phyloP scores from a whole-genome alignment of 129 eudicot species.

The Arctium lappa region DNA sequence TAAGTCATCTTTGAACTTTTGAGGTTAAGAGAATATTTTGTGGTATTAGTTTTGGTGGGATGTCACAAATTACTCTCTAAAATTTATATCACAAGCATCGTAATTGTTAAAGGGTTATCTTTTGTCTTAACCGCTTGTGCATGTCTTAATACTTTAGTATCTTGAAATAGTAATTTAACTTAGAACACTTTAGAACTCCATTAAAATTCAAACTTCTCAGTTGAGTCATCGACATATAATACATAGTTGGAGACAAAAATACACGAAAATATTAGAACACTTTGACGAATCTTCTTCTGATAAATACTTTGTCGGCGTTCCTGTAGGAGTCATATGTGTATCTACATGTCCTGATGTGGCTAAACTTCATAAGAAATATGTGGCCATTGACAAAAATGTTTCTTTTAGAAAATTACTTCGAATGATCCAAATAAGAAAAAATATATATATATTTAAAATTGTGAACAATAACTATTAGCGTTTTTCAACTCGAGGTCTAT shows the following conservation, averaged over 20 bases:
- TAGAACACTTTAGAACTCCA: too few relatives aligned
- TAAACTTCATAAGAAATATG: not conserved
- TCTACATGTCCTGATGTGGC: not conserved
- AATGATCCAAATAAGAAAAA: not conserved
- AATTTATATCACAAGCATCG: not conserved
- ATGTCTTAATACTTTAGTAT: too few relatives aligned
- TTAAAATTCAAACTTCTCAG: too few relatives aligned
- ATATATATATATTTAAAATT: not conserved
- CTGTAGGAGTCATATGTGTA: not conserved
- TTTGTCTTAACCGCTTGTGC: too few relatives aligned
- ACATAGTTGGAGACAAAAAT: too few relatives aligned
- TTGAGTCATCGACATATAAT: too few relatives aligned
- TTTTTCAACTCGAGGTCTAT: not conserved
- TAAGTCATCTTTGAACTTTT: too few relatives aligned
- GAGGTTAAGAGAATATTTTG: not conserved
- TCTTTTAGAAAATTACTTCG: not conserved
- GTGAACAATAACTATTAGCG: not conserved
- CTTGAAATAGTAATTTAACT: too few relatives aligned
- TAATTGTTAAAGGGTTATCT: not conserved
- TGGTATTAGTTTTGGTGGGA: not conserved
- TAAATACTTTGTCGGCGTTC: not conserved
- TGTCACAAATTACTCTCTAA: not conserved
- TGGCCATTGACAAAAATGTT: not conserved
- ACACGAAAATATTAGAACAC: too few relatives aligned
- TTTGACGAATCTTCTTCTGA: not conserved